Evolutionary conservation across 2,329 filamentous ascomycete species (phyloP), one percentile per base, ranked within the genome.

Genomic region (Pestalotiopsis fici): DNA sequence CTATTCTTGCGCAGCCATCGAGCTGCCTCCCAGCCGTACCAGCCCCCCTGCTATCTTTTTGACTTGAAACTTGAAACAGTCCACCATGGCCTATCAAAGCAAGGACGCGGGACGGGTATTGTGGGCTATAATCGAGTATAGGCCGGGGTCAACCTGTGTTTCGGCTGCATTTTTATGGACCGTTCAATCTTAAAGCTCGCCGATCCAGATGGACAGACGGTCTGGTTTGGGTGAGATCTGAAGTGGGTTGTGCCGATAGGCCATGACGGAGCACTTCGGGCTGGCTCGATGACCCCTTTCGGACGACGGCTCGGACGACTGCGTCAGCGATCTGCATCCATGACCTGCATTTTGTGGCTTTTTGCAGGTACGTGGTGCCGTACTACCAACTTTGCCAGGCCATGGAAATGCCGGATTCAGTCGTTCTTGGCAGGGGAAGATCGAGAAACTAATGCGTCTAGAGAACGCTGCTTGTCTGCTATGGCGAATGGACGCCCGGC

Each of bases 301-400:
- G 68, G 73, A 69, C 65, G 71, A 73, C 71, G 59, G 67, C 69
- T 69, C 68, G 65, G 68, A 65, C 63, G 67, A 70, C 71, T 71
- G 56, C 68, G 65, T 69, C 64, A 63, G 63, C 31, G 74, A 75
- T 76, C 73, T 74, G 73, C 72, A 71, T 70, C 28, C 71, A 70
- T 67, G 54, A 65, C 68, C 56, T 68, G 65, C 67, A 70, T 70
- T 66, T 65, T 18, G 9, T 18, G n/a, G n/a, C n/a, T 66, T 69
- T 65, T 43, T 18, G 9, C 43, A 50, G 43, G 43, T 18, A 50
- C 43, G 65, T 69, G 59, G 64, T 62, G 66, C 65, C 61, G 43
- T 50, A n/a, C 43, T 50, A 50, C 43, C 43, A 50, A 50, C 43
- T 21, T 37, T 27, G 55, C 55, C 55, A 57, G 55, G 13, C 27